Conservation (phyloP, 2,329 filamentous ascomycete species). For the Talaromyces islandicus region DNA sequence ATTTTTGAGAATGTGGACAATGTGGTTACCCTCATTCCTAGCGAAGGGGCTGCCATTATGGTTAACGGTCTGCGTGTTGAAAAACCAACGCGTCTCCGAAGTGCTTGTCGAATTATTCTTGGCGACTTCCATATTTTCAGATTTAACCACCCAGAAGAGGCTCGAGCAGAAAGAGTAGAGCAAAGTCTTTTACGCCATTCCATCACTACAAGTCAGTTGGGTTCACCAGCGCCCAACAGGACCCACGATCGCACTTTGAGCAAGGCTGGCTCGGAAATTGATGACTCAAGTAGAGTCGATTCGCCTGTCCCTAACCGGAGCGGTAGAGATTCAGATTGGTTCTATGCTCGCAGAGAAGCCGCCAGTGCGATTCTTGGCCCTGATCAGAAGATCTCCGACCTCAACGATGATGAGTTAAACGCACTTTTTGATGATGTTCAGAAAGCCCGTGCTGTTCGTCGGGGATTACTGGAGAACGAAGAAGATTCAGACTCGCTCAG, state of each 20-base stretch:
- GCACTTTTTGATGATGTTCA: constrained; percentile 91
- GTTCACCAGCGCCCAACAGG: constrained; percentile 56
- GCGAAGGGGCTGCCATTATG: constrained; percentile 93
- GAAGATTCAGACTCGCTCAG: constrained; percentile 86
- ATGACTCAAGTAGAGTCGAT: constrained; percentile 67
- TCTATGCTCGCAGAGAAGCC: constrained; percentile 87
- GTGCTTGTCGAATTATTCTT: constrained; percentile 89
- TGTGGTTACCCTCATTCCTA: constrained; percentile 82
- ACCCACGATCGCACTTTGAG: constrained; percentile 77
- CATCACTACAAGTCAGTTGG: constrained; percentile 58
- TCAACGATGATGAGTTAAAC: constrained; percentile 93
- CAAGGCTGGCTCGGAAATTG: constrained; percentile 69
- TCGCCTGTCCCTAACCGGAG: constrained; percentile 69
- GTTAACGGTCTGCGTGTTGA: constrained; percentile 89
- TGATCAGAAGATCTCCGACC: constrained; percentile 82
- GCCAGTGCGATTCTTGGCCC: constrained; percentile 81
- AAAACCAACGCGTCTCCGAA: constrained; percentile 77
- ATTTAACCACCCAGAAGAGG: constrained; percentile 97
- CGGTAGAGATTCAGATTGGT: constrained; percentile 82
- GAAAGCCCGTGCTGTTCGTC: constrained; percentile 75
- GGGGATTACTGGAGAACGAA: constrained; percentile 56
- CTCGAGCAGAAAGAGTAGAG: constrained; percentile 83
- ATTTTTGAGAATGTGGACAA: constrained; percentile 91
- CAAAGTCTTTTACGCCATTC: constrained; percentile 84
- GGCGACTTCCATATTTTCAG: constrained; percentile 98